Base-by-base conservation (phyloP, 2,329 filamentous ascomycete species). In the Aspergillus aculeatus region DNA sequence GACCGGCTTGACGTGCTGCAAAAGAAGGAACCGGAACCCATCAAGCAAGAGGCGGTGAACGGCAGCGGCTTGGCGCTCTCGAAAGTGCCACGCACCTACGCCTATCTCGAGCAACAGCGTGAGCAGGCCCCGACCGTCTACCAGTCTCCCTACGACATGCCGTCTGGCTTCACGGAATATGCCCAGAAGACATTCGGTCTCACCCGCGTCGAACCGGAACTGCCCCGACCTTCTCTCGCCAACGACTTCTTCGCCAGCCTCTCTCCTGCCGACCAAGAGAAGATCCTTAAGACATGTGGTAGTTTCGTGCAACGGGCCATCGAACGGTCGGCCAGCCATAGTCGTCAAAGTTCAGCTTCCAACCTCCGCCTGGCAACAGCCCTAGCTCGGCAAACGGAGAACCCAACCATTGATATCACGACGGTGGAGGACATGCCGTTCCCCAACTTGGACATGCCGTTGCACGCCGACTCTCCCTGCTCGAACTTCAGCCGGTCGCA, bases 401-500 rank as follows among this genome's bases (percentile, higher is more conserved):
- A 75, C 41, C 75, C 76, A 32, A 77, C 72, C 54, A 78, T 78
- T 56, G 76, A 78, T 57, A 77, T 78, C 62, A 77, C 76, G 4
- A 71, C 74, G 6, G 75, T 75, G 24, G 75, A 77, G 50, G 73
- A 75, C 56, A 65, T 75, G 57, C 74, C 73, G 4, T 64, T 76
- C 31, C 68, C 73, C 14, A 71, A 68, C n/a, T 66, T 77, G 4
- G 75, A 77, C 58, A 66, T 75, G 60, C 72, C 75, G 6, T 63
- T 77, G 35, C 76, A 77, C 61, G 76, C 75, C 26, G 76, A 78
- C 63, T 79, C 77, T 9, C 77, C 77, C 4, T 73, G 71, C 47
- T 79, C 77, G 12, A 78, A 69, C 68, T 78, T 78, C 62, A 75
- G 74, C 60, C 74, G 77, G 62, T 72, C 74, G 65, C 75, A 77